These are phyloP conservation scores for Amaranthus palmeri DNA, from an alignment of 148 eudicot genomes.

Conservation along the genomic window DNA sequence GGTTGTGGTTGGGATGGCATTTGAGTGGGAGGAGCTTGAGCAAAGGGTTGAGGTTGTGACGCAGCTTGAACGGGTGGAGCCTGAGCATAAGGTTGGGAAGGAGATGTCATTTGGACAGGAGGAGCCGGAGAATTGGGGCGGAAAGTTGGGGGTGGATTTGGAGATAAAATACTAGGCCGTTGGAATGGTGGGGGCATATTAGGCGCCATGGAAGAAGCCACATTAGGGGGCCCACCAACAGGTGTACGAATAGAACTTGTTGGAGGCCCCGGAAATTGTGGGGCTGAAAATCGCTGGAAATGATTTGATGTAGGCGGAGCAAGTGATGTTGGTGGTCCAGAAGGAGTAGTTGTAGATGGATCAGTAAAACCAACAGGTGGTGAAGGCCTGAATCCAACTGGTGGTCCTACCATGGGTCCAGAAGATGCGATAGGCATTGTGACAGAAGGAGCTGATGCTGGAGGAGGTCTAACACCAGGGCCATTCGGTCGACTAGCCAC, in stretches of 20 bases:
- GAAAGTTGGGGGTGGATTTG: constrained; percentile 43
- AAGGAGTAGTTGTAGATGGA: constrained; percentile 28
- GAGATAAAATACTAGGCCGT: constrained; percentile 43
- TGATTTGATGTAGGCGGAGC: constrained; percentile 30
- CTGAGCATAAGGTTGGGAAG: constrained; percentile 41
- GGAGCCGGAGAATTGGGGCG: constrained; percentile 34
- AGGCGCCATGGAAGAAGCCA: constrained; percentile 41
- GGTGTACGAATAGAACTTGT: constrained; percentile 40
- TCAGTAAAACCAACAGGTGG: constrained; percentile 36
- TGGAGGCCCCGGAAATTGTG: constrained; percentile 47
- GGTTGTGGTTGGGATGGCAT: constrained; percentile 32
- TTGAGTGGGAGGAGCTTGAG: constrained; percentile 34
- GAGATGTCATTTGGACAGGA: constrained; percentile 27
- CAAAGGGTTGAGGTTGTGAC: constrained; percentile 48
- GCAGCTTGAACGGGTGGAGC: constrained; percentile 28
- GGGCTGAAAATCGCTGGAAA: constrained; percentile 53
- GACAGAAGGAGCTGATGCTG: constrained; percentile 37
- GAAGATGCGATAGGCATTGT: constrained; percentile 42
- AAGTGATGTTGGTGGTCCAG: constrained; percentile 35
- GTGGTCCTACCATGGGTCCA: constrained; percentile 46
- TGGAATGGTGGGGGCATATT: constrained; percentile 41
- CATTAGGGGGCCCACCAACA: constrained; percentile 43
- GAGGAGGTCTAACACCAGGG: constrained; percentile 50
- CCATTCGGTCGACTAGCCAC: constrained; percentile 58
- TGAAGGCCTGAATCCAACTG: constrained; percentile 44